phyloP scores from a whole-genome alignment of 1,139 yeast genomes.

The Saccharomyces hybrid region DNA sequence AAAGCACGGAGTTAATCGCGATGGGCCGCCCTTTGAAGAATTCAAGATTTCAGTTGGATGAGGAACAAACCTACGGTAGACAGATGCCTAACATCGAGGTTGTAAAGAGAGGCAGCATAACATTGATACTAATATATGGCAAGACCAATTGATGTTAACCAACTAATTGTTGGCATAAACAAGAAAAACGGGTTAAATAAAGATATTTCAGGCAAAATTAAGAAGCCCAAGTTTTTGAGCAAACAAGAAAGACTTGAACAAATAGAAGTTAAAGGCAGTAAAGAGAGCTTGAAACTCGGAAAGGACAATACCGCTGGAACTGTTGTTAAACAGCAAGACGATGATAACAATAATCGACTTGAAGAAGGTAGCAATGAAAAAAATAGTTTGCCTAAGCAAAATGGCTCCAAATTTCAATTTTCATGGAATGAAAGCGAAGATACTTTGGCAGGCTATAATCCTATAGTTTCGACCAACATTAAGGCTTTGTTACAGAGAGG shows the following conservation, averaged over 20 bases:
- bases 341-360: too few species aligned
- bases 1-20: not conserved
- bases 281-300: not conserved
- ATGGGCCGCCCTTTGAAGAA: not conserved
- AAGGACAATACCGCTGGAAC: not conserved
- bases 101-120: too few species aligned
- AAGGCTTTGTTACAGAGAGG: conserved; percentile 10
- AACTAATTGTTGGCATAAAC: conserved; percentile 7
- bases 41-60: too few species aligned
- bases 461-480: conserved; percentile 33
- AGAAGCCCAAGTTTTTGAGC: not conserved
- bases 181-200: not conserved
- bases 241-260: not conserved
- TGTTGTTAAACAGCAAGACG: too few species aligned
- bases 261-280: not conserved
- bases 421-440: conserved; percentile 69
- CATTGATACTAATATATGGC: conserved; percentile 8
- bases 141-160: conserved; percentile 16
- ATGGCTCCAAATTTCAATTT: conserved; percentile 46
- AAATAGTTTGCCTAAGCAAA: conserved; percentile 20
- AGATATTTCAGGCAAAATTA: not conserved
- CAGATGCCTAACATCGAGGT: too few species aligned
- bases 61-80: too few species aligned
- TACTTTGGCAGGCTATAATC: conserved; percentile 42
- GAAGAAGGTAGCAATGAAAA: not conserved